Evolutionary conservation across 2,329 filamentous ascomycete species (phyloP).

Genomic region (Rosellinia necatrix): DNA sequence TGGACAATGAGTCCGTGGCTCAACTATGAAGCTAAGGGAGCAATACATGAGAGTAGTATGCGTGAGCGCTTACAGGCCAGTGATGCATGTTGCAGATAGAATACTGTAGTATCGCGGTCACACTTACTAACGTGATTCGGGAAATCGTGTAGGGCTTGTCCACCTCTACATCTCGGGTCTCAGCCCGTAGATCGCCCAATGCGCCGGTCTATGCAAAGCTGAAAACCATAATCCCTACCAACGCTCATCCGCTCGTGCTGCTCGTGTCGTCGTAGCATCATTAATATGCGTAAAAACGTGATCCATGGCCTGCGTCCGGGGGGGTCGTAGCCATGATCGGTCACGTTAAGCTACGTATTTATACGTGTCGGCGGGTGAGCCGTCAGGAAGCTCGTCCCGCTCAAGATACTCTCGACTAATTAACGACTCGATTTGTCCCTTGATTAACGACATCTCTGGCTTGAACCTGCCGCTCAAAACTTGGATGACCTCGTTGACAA

Average conservation of each 20-base stretch:
- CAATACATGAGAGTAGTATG: neutral
- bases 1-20: neutral
- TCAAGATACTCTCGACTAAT: conserved; percentile 80
- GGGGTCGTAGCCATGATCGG: neutral
- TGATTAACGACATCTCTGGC: conserved; percentile 77
- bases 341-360: conserved; percentile 66
- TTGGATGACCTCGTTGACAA: conserved; percentile 73
- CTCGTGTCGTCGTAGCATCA: conserved; percentile 15
- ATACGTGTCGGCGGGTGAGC: conserved; percentile 70
- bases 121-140: neutral
- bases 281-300: conserved; percentile 11
- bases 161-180: conserved; percentile 4
- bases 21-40: conserved; percentile 2
- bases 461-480: conserved; percentile 73
- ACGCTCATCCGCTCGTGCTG: conserved; percentile 12
- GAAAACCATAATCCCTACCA: neutral
- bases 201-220: conserved; percentile 24
- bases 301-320: neutral
- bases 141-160: neutral
- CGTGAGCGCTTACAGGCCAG: neutral
- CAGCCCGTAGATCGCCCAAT: conserved; percentile 7
- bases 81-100: neutral
- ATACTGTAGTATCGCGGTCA: neutral
- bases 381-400: conserved; percentile 73
- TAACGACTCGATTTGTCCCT: conserved; percentile 78